Percentiles rank a stretch among this genome's conserved stretches.
Evolutionary conservation across 2,329 filamentous ascomycete species (phyloP).

Genomic region (Periglandula ipomoeae): DNA sequence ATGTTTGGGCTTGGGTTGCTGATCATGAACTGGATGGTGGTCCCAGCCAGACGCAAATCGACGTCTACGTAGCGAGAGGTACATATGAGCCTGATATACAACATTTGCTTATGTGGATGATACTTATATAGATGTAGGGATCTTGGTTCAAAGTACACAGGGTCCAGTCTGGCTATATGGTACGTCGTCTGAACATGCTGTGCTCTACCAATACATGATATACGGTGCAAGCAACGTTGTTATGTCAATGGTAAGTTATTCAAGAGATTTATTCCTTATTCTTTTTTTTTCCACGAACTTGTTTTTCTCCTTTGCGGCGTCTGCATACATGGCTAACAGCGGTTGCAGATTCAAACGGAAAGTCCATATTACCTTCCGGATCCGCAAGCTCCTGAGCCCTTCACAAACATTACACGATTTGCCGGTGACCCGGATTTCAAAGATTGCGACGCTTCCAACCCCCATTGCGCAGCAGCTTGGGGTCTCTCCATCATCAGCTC

Average conservation of each 20-base stretch:
- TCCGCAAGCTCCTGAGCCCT: slow-evolving; percentile 12
- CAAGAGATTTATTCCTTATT: too few relatives aligned
- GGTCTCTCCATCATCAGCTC: slow-evolving; percentile 10
- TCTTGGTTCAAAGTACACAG: slow-evolving; percentile 22
- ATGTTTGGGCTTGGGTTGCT: slow-evolving; percentile 58
- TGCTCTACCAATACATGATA: slow-evolving; percentile 44
- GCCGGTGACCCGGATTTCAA: slow-evolving; percentile 9
- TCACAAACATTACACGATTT: slow-evolving; percentile 8
- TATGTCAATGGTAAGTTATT: neutral
- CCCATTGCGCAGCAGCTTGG: slow-evolving; percentile 16
- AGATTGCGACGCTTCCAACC: slow-evolving; percentile 7
- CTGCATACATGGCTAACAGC: slow-evolving; percentile 18
- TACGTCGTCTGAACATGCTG: slow-evolving; percentile 39
- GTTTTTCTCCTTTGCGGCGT: too few relatives aligned
- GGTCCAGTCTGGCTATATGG: slow-evolving; percentile 30
- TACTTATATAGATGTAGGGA: slow-evolving; percentile 12
- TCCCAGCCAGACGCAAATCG: slow-evolving; percentile 13
- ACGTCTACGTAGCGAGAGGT: neutral
- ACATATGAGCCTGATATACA: neutral
- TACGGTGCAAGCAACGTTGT: slow-evolving; percentile 36
- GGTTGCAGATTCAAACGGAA: slow-evolving; percentile 58
- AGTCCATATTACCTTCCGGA: slow-evolving; percentile 44
- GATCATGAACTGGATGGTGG: slow-evolving; percentile 44
- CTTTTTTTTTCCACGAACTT: too few relatives aligned
- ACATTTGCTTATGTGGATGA: too few relatives aligned